Evolutionary conservation across 75 land plant species (phyloP), one percentile per base, ranked within the genome.

Genomic region (Selaginella tamariscina): DNA sequence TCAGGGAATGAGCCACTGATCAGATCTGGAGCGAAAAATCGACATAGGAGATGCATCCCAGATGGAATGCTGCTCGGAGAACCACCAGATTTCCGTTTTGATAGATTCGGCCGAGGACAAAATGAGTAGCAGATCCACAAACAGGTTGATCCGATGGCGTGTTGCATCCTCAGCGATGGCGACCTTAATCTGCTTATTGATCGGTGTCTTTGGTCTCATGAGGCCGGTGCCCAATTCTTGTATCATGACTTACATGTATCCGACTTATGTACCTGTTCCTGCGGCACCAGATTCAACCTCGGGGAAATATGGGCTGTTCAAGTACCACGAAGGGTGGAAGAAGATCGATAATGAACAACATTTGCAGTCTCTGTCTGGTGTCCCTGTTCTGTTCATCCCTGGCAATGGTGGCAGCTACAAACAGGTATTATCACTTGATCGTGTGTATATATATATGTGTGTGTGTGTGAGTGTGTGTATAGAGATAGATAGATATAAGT

Each of bases 341-440:
- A 83, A 87, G 80, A 94, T 94, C 56, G 98, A 94, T 59, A 85
- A 82, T 31, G 56, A 74, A 24, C 81, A 80, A 62, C 88, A 87
- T 55, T 72, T 94, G 0, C 77, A 80, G 75, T 77, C 82, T 65
- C 81, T 94, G 29, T 79, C 70, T 73, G 96, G 98, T 0, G 91
- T 90, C 29, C 98, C 98, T 8, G 98, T 94, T 54, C 86, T 94
- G 30, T 90, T 94, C 69, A 90, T 94, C 55, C 98, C 98, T 1
- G 98, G 96, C 2, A 90, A 90, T 78, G 88, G 91, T 55, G 98
- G 98, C 66, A 87, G 97, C 82, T 94, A 83, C 72, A 94, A 94
- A 75, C 98, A 94, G 88, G 98, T 74, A 21, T 8, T 26, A 8
- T 59, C 18, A 59, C n/a, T n/a, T n/a, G n/a, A n/a, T n/a, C n/a